Evolutionary conservation across 2,329 filamentous ascomycete species (phyloP).

Genomic region (Arthrobotrys iridis): DNA sequence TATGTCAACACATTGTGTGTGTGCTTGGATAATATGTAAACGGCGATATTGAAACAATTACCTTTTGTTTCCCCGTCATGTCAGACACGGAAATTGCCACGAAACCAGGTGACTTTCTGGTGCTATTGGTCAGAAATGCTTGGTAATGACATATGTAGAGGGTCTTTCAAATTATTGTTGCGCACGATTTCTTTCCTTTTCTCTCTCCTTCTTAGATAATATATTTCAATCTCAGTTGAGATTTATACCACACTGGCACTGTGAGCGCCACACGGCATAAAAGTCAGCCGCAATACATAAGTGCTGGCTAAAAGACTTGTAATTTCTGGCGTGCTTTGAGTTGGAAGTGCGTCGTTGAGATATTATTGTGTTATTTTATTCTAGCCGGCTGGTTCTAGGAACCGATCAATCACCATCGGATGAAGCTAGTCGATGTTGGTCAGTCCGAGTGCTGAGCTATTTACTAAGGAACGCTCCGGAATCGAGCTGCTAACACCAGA

Average conservation of each 20-base stretch:
- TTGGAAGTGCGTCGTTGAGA: constrained; percentile 1
- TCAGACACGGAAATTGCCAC: constrained; percentile 36
- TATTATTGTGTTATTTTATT: background rate
- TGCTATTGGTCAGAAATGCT: background rate
- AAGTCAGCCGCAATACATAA: constrained; percentile 16
- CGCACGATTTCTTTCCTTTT: constrained; percentile 16
- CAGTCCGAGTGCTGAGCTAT: background rate
- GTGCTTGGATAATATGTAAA: background rate
- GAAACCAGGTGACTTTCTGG: constrained; percentile 46
- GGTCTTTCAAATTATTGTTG: background rate
- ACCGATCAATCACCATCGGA: background rate
- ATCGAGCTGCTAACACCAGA: background rate
- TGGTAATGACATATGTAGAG: constrained; percentile 21
- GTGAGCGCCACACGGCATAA: constrained; percentile 22
- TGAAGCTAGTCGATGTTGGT: background rate
- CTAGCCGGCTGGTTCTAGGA: background rate
- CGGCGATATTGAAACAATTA: constrained; percentile 44
- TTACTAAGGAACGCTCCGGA: background rate
- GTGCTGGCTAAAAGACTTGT: background rate
- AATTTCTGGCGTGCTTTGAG: background rate
- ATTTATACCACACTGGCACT: constrained; percentile 18
- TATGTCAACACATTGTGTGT: constrained; percentile 1
- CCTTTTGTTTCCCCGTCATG: constrained; percentile 15
- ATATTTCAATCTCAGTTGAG: background rate
- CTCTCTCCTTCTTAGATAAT: background rate